These are phyloP conservation scores for Blastobotrys americana DNA, from an alignment of 805 yeast genomes.

Conservation along the genomic window DNA sequence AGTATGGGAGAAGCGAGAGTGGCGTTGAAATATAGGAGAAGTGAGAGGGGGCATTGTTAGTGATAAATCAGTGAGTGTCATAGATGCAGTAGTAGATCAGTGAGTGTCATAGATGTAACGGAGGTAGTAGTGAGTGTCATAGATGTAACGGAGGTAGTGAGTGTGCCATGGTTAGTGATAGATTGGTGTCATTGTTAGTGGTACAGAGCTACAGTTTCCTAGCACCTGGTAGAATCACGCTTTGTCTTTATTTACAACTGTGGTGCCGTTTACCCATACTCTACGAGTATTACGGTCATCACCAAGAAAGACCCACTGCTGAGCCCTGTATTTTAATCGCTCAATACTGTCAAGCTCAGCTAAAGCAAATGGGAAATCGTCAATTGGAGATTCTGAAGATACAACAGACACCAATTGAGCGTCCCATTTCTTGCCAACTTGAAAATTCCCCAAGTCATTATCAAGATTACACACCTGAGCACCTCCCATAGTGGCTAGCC, in stretches of 20 bases:
- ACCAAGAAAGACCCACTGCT: slow-evolving; percentile 89
- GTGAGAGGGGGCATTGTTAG: too few species aligned
- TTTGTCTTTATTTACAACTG: slow-evolving; percentile 48
- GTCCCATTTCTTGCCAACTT: slow-evolving; percentile 74
- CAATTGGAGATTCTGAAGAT: slow-evolving; percentile 51
- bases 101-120: too few species aligned
- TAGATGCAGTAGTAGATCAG: too few species aligned
- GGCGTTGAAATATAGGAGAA: too few species aligned
- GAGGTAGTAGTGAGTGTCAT: too few species aligned
- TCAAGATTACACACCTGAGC: slow-evolving; percentile 64
- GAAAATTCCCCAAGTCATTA: slow-evolving; percentile 59
- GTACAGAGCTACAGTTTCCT: too few species aligned
- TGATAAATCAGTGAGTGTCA: too few species aligned
- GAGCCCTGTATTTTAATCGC: slow-evolving; percentile 51
- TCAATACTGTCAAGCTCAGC: slow-evolving; percentile 42
- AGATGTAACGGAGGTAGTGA: too few species aligned
- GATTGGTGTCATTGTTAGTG: too few species aligned
- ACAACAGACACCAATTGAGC: slow-evolving; percentile 66
- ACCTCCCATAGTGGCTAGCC: slow-evolving; percentile 84
- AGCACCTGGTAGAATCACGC: too few species aligned
- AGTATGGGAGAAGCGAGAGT: too few species aligned
- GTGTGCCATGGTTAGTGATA: too few species aligned
- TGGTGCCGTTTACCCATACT: slow-evolving; percentile 79
- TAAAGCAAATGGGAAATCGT: slow-evolving; percentile 54
- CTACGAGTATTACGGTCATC: slow-evolving; percentile 80